Percentiles rank a stretch among this genome's conserved stretches.
phyloP scores from a whole-genome alignment of 2,329 filamentous ascomycete genomes.

The Microcyclospora tardicrescens region DNA sequence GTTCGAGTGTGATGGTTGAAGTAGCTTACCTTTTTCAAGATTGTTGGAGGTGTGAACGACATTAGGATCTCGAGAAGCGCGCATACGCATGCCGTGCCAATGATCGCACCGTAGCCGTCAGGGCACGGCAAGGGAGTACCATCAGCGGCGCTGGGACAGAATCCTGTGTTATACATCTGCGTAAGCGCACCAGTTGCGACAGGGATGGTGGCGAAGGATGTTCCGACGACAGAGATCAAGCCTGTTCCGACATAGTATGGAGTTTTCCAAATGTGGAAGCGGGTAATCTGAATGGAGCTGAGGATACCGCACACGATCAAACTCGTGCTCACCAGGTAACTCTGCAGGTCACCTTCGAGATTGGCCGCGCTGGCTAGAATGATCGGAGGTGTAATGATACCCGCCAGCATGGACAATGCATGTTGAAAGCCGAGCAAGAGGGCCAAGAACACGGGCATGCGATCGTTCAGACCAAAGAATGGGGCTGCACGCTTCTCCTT shows the following conservation, averaged over 20 bases:
- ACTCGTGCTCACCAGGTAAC: conserved; percentile 68
- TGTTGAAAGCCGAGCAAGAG: conserved; percentile 69
- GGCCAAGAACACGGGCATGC: conserved; percentile 61
- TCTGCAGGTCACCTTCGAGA: conserved; percentile 45
- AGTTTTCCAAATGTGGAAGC: conserved; percentile 59
- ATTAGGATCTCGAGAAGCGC: conserved; percentile 55
- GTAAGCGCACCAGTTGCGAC: conserved; percentile 57
- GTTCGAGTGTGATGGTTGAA: not conserved
- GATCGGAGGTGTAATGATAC: conserved; percentile 65
- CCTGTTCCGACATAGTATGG: conserved; percentile 68
- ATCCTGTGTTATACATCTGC: conserved; percentile 69
- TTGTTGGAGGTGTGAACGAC: conserved; percentile 57
- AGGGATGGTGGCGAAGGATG: conserved; percentile 65
- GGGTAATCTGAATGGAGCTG: conserved; percentile 62
- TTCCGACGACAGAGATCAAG: conserved; percentile 65
- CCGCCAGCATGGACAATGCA: conserved; percentile 55
- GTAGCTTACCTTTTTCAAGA: conserved; percentile 30
- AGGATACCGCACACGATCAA: conserved; percentile 68
- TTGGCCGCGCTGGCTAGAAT: conserved; percentile 57
- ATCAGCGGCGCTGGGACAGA: conserved; percentile 45
- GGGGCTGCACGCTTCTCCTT: conserved; percentile 48
- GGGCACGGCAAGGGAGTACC: conserved; percentile 59
- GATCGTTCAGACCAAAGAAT: conserved; percentile 73
- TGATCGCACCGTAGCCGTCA: conserved; percentile 59
- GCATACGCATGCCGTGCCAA: conserved; percentile 47